phyloP scores from a whole-genome alignment of 2,329 filamentous ascomycete species.

The Orbilia oligospora region DNA sequence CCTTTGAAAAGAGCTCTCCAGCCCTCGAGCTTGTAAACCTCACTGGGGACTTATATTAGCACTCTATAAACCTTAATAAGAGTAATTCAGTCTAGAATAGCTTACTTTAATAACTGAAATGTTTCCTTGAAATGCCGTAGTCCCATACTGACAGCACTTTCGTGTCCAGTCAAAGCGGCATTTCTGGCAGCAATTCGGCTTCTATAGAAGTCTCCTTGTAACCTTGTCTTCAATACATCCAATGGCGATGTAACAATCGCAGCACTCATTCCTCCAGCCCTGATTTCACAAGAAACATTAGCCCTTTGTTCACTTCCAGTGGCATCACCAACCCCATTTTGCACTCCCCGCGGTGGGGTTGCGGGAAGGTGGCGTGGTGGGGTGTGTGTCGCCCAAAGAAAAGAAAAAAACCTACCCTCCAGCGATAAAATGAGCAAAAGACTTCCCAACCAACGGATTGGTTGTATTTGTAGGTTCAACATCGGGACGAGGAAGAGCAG shows the following conservation, averaged over 20 bases:
- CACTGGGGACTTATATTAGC: slow-evolving; percentile 56
- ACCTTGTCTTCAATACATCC: slow-evolving; percentile 91
- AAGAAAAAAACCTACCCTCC: slow-evolving; percentile 77
- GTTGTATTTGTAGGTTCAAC: slow-evolving; percentile 52
- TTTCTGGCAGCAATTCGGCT: slow-evolving; percentile 73
- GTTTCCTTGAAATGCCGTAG: slow-evolving; percentile 82
- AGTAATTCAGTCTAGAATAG: neutral
- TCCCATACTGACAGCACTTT: slow-evolving; percentile 60
- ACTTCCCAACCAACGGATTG: slow-evolving; percentile 71
- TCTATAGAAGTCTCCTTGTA: slow-evolving; percentile 96
- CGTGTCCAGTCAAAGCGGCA: slow-evolving; percentile 48
- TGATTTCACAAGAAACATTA: slow-evolving; percentile 66
- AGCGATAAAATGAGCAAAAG: slow-evolving; percentile 92
- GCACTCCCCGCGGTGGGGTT: slow-evolving; percentile 16
- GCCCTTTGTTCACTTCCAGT: slow-evolving; percentile 2
- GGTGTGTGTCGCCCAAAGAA: slow-evolving; percentile 31
- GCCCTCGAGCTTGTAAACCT: slow-evolving; percentile 82
- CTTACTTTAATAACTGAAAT: slow-evolving; percentile 83
- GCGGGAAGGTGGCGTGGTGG: slow-evolving; percentile 12
- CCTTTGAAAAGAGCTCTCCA: slow-evolving; percentile 93
- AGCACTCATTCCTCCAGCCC: slow-evolving; percentile 89
- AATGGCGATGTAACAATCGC: slow-evolving; percentile 94
- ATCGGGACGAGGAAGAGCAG: slow-evolving; percentile 53
- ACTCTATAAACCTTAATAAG: neutral
- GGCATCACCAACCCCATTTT: slow-evolving; percentile 6